phyloP scores from a whole-genome alignment of 306 rosid species.

The Albizia julibrissin region DNA sequence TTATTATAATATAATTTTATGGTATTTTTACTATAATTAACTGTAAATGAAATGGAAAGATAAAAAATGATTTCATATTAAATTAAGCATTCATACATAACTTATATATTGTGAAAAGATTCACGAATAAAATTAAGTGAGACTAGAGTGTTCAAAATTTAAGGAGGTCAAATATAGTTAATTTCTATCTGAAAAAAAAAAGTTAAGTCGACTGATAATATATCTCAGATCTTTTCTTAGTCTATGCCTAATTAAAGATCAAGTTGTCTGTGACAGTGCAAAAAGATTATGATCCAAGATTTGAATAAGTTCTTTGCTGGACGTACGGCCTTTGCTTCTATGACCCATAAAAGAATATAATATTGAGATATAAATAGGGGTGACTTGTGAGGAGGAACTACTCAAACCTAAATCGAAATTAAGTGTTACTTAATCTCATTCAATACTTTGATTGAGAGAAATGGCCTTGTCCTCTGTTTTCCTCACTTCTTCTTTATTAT shows the following conservation, averaged over 20 bases:
- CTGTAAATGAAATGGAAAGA: no score
- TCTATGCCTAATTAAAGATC: not conserved
- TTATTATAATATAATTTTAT: no score
- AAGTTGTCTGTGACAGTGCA: conserved; percentile 15
- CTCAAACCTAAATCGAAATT: not conserved
- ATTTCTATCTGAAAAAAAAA: no score
- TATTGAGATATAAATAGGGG: not conserved
- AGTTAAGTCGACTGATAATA: no score
- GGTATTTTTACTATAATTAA: no score
- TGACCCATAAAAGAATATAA: conserved; percentile 8
- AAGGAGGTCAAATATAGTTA: no score
- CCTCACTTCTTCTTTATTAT: not conserved
- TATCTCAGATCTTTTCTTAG: no score
- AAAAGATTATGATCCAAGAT: not conserved
- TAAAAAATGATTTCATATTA: no score
- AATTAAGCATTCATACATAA: no score
- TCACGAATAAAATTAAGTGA: no score
- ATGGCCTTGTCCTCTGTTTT: not conserved
- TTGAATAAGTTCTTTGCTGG: not conserved
- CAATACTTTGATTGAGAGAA: not conserved
- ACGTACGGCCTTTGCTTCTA: conserved; percentile 15
- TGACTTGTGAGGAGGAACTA: not conserved
- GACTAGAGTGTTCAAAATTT: no score
- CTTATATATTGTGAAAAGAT: no score
- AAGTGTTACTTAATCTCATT: not conserved